Conservation (phyloP, 2,329 filamentous ascomycete species). For the Blastomyces emzantsi region DNA sequence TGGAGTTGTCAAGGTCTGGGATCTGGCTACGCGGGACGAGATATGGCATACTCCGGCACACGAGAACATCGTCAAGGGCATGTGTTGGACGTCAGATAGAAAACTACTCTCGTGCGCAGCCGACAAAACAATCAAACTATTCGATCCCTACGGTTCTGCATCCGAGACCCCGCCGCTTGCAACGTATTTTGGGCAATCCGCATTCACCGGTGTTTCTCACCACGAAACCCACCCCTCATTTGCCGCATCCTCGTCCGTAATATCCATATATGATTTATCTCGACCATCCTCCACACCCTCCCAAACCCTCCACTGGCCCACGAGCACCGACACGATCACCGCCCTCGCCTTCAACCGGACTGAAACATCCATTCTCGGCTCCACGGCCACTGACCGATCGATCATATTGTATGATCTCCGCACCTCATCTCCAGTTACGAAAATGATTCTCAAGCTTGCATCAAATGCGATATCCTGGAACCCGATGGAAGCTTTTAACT, state of each 20-base stretch:
- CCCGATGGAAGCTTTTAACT: constrained; percentile 93
- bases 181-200: constrained; percentile 73
- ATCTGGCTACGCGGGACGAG: constrained; percentile 63
- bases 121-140: constrained; percentile 82
- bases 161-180: constrained; percentile 62
- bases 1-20: constrained; percentile 90
- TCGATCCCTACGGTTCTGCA: constrained; percentile 72
- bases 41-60: constrained; percentile 74
- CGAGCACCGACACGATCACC: constrained; percentile 80
- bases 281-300: constrained; percentile 67
- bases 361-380: constrained; percentile 84
- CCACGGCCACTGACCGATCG: constrained; percentile 73
- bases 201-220: constrained; percentile 76
- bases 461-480: constrained; percentile 86
- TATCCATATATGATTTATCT: constrained; percentile 83
- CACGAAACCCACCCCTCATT: constrained; percentile 73
- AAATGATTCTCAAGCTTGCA: constrained; percentile 71
- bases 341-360: constrained; percentile 84
- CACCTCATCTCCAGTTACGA: constrained; percentile 72
- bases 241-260: constrained; percentile 63
- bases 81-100: constrained; percentile 79
- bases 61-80: constrained; percentile 84
- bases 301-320: constrained; percentile 80
- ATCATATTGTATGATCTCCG: constrained; percentile 88
- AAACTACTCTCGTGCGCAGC: constrained; percentile 80